A percentile compares a stretch with the other conserved stretches of the same genome.
phyloP scores from a whole-genome alignment of 2,329 filamentous ascomycete species.

The Trichoderma guizhouense region DNA sequence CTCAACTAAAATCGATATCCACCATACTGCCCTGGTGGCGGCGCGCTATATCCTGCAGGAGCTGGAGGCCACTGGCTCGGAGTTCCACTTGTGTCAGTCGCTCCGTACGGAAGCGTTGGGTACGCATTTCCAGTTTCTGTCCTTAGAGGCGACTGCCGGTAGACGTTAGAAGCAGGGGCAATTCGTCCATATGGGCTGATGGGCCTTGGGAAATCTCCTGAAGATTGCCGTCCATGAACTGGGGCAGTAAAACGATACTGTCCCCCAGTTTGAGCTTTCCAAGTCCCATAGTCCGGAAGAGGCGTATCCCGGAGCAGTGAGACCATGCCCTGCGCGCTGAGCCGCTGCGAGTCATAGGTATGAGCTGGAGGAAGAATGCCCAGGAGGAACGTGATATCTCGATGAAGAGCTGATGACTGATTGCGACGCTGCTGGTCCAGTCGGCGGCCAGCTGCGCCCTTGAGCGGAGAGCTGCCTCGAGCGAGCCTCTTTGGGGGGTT shows the following conservation, averaged over 20 bases:
- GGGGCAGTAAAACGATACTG: constrained; percentile 35
- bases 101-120: constrained; percentile 30
- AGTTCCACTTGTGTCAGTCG: constrained; percentile 27
- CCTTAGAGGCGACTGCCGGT: constrained; percentile 52
- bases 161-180: constrained; percentile 39
- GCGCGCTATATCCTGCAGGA: constrained; percentile 31
- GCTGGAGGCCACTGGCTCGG: constrained; percentile 30
- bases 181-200: constrained; percentile 48
- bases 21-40: constrained; percentile 35
- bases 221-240: constrained; percentile 40
- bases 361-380: constrained; percentile 72
- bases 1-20: constrained; percentile 33
- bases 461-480: constrained; percentile 87
- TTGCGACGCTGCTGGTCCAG: constrained; percentile 72
- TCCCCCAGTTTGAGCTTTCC: constrained; percentile 45
- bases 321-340: constrained; percentile 70
- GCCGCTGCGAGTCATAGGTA: constrained; percentile 66
- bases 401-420: constrained; percentile 66
- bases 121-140: constrained; percentile 38
- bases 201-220: constrained; percentile 45
- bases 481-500: constrained; percentile 80
- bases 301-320: constrained; percentile 66
- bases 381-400: constrained; percentile 62
- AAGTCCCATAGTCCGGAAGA: constrained; percentile 59
- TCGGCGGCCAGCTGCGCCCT: constrained; percentile 81